A percentile compares a stretch with the other conserved stretches of the same genome.
phyloP scores from a whole-genome alignment of 2,329 filamentous ascomycete genomes.

The Curvularia hawaiiensis region DNA sequence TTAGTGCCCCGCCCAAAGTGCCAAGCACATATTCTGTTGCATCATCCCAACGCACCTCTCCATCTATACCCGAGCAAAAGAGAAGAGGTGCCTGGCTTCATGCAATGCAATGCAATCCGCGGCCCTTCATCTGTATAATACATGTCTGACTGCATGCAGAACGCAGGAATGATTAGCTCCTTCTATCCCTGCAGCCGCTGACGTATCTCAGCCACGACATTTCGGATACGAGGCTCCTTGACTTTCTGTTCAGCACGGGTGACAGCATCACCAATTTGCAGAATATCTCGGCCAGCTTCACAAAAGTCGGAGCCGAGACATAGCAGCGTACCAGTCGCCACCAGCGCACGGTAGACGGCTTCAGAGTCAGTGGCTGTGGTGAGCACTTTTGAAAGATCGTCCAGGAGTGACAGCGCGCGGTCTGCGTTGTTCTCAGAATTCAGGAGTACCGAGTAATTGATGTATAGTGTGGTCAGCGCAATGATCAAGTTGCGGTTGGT shows the following conservation, averaged over 20 bases:
- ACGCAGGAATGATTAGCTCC: not conserved
- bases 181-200: slow-evolving; percentile 48
- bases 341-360: slow-evolving; percentile 79
- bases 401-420: slow-evolving; percentile 60
- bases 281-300: slow-evolving; percentile 62
- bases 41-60: not conserved
- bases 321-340: slow-evolving; percentile 80
- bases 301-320: slow-evolving; percentile 65
- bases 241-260: slow-evolving; percentile 56
- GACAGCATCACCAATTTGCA: slow-evolving; percentile 57
- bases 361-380: slow-evolving; percentile 75
- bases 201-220: slow-evolving; percentile 64
- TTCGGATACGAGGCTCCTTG: slow-evolving; percentile 65
- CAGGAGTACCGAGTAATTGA: slow-evolving; percentile 83
- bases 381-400: slow-evolving; percentile 68
- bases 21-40: not conserved
- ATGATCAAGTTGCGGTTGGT: slow-evolving; percentile 80
- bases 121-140: not conserved
- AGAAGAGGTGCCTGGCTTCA: slow-evolving; percentile 1
- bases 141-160: not conserved
- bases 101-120: not conserved
- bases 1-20: not conserved
- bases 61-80: slow-evolving; percentile 1
- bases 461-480: slow-evolving; percentile 78
- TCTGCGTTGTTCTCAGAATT: slow-evolving; percentile 55